Conservation (phyloP, 805 yeast species). For the Phaffomyces thermotolerans region DNA sequence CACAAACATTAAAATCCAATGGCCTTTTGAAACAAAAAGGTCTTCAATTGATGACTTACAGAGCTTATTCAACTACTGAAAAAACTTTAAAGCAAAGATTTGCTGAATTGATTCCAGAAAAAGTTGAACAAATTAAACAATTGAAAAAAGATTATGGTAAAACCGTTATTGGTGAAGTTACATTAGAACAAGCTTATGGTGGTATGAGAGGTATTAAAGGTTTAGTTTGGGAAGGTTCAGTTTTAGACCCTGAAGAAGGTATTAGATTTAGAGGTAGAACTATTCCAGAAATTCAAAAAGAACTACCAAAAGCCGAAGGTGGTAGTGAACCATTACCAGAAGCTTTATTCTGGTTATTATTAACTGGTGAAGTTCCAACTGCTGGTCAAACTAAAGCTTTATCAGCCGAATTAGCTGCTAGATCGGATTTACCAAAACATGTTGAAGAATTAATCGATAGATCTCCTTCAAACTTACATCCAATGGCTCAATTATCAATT, state of each 20-base stretch:
- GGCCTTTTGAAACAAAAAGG: conserved; percentile 7
- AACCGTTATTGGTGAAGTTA: conserved; percentile 61
- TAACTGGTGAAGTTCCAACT: conserved; percentile 80
- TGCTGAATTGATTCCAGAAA: conserved; percentile 85
- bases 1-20: conserved; percentile 6
- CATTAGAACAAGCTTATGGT: conserved; percentile 78
- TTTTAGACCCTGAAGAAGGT: conserved; percentile 78
- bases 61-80: conserved; percentile 24
- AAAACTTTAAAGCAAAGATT: conserved; percentile 89
- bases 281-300: conserved; percentile 69
- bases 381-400: conserved; percentile 62
- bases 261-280: conserved; percentile 81
- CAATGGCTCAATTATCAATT: conserved; percentile 86
- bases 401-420: conserved; percentile 71
- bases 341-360: conserved; percentile 72
- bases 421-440: conserved; percentile 72
- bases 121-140: conserved; percentile 79
- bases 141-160: conserved; percentile 88
- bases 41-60: conserved; percentile 13
- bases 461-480: conserved; percentile 71
- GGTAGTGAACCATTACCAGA: conserved; percentile 66
- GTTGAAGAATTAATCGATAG: conserved; percentile 66
- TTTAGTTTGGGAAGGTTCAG: conserved; percentile 85
- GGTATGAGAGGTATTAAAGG: conserved; percentile 89
- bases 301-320: conserved; percentile 69